Percentiles rank a stretch among this genome's conserved stretches.
These are phyloP conservation scores for Talaromyces sp. DNA, from an alignment of 2,329 filamentous ascomycete species.

Conservation along the genomic window DNA sequence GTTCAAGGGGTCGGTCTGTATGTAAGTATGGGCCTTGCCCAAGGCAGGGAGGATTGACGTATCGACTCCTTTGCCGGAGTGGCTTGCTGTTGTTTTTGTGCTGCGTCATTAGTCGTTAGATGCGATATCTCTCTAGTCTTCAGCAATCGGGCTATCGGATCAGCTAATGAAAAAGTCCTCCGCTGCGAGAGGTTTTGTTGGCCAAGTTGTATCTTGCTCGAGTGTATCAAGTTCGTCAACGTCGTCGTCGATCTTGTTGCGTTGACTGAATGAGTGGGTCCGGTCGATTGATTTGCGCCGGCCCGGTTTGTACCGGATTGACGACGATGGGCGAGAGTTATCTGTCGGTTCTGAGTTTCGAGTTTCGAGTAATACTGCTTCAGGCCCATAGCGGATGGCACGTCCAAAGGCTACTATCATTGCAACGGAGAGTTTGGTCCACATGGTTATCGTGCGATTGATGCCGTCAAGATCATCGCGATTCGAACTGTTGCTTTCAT, in stretches of 20 bases:
- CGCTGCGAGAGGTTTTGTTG: background rate
- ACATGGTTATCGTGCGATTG: slow-evolving; percentile 35
- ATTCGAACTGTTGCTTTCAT: background rate
- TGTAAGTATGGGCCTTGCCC: background rate
- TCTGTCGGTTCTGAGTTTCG: background rate
- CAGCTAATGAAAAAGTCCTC: slow-evolving; percentile 17
- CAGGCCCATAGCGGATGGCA: slow-evolving; percentile 47
- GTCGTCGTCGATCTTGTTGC: background rate
- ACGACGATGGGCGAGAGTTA: background rate
- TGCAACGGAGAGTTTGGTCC: slow-evolving; percentile 48
- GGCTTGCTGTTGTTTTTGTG: background rate
- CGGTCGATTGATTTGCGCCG: background rate
- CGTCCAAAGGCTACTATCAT: slow-evolving; percentile 48
- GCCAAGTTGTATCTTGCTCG: background rate
- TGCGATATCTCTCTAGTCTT: background rate
- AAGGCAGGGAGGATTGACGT: background rate
- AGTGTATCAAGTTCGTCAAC: background rate
- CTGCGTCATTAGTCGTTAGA: background rate
- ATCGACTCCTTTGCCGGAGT: background rate
- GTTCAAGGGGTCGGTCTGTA: background rate
- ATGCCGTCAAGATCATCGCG: background rate
- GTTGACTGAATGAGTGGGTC: background rate
- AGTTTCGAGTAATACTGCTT: slow-evolving; percentile 30
- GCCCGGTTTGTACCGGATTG: background rate
- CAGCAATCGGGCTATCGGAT: background rate